Evolutionary conservation across 2,329 filamentous ascomycete species (phyloP).

Genomic region (Penicillium fuscoglaucum): DNA sequence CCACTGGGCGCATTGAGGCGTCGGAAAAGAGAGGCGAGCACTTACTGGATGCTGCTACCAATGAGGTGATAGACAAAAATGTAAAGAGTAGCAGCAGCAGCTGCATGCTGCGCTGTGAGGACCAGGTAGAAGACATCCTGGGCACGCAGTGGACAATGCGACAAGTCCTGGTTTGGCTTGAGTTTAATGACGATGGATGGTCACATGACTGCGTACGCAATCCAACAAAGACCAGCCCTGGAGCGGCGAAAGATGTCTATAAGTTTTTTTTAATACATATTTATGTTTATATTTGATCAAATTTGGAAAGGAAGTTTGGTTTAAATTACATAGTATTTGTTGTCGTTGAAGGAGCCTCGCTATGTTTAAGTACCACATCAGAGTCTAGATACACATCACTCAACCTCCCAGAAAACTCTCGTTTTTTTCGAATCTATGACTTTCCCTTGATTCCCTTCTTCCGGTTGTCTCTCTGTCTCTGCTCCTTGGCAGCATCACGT

Average conservation of each 20-base stretch:
- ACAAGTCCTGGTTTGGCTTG: not conserved
- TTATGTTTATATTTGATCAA: not conserved
- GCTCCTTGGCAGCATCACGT: conserved; percentile 60
- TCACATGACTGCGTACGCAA: conserved; percentile 16
- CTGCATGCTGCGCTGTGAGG: conserved; percentile 15
- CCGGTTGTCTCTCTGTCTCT: conserved; percentile 61
- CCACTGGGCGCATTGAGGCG: not conserved
- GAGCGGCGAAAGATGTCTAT: not conserved
- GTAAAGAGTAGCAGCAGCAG: conserved; percentile 29
- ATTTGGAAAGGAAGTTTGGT: not conserved
- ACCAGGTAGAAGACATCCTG: conserved; percentile 25
- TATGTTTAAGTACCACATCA: not conserved
- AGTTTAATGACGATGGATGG: conserved; percentile 13
- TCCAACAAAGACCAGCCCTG: not conserved
- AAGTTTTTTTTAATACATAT: not conserved
- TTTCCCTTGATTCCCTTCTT: conserved; percentile 48
- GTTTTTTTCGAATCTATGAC: conserved; percentile 21
- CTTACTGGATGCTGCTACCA: conserved; percentile 40
- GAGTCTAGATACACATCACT: not conserved
- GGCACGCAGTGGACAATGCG: conserved; percentile 4
- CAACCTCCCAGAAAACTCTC: not conserved
- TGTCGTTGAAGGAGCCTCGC: not conserved
- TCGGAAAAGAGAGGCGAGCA: conserved; percentile 2
- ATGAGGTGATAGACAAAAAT: conserved; percentile 30
- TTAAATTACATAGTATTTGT: conserved; percentile 1